These are phyloP conservation scores for Skeletonema menzelii DNA, from an alignment of 108 stramenopile genomes.

Conservation along the genomic window DNA sequence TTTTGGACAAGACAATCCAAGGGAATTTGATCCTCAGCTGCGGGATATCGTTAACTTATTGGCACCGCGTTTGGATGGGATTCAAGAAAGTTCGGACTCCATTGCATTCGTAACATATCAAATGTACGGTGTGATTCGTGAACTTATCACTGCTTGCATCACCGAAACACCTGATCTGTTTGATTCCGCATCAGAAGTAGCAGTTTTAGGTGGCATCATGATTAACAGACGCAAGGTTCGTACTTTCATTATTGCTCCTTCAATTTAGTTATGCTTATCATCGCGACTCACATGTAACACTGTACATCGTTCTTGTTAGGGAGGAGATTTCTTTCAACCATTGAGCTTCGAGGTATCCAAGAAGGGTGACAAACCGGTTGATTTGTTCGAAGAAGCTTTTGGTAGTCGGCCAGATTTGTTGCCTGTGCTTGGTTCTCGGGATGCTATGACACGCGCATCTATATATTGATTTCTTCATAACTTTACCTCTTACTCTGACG, in stretches of 20 bases:
- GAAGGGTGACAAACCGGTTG: conserved; percentile 10
- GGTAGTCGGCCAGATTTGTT: conserved; percentile 1
- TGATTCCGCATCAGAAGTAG: conserved; percentile 7
- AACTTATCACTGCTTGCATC: conserved; percentile 4
- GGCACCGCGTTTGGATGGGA: background rate
- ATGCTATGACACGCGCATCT: conserved; percentile 9
- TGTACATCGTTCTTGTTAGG: background rate
- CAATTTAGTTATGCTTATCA: background rate
- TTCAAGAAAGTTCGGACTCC: background rate
- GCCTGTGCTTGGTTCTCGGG: conserved; percentile 9
- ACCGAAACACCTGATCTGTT: conserved; percentile 8
- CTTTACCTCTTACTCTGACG: background rate
- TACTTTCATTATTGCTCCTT: background rate
- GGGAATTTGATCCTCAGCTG: conserved; percentile 9
- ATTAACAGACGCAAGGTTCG: conserved; percentile 11
- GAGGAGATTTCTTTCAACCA: conserved; percentile 29
- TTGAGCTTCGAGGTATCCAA: conserved; percentile 12
- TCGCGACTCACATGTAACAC: background rate
- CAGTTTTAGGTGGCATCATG: conserved; percentile 18
- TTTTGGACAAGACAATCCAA: conserved; percentile 8
- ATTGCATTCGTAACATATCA: conserved; percentile 32
- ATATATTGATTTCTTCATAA: conserved; percentile 1
- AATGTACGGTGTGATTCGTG: conserved; percentile 24
- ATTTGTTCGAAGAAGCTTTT: conserved; percentile 15
- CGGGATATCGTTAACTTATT: conserved; percentile 5